These are phyloP conservation scores for Paecilomyces dactylethromorphus DNA, from an alignment of 2,329 filamentous ascomycete genomes.

Conservation along the genomic window DNA sequence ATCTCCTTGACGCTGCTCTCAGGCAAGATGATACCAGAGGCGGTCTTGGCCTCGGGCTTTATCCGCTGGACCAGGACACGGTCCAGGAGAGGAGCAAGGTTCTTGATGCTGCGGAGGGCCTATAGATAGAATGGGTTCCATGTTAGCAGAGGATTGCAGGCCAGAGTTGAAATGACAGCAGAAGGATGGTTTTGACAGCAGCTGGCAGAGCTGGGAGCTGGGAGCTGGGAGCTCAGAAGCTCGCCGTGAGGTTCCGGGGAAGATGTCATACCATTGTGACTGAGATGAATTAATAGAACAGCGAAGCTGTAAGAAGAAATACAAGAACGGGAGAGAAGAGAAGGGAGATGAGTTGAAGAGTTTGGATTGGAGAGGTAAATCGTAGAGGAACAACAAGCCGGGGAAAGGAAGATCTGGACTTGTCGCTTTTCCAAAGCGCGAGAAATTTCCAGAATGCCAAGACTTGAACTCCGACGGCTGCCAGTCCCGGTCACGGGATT, in stretches of 20 bases:
- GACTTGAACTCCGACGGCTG: conserved; percentile 19
- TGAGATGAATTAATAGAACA: conserved; percentile 7
- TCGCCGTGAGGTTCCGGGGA: background rate
- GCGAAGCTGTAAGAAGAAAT: conserved; percentile 1
- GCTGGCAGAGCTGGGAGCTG: conserved; percentile 2
- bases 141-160: conserved; percentile 1
- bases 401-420: conserved; percentile 27
- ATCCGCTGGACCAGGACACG: conserved; percentile 96
- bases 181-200: conserved; percentile 2
- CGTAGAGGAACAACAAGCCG: conserved; percentile 21
- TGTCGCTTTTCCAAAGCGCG: conserved; percentile 12
- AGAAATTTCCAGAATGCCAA: conserved; percentile 43
- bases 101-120: conserved; percentile 89
- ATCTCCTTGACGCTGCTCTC: conserved; percentile 96
- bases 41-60: conserved; percentile 95
- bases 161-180: background rate
- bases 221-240: background rate
- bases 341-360: conserved; percentile 5
- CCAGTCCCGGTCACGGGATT: conserved; percentile 3
- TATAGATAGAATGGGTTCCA: conserved; percentile 6
- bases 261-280: conserved; percentile 18
- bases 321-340: conserved; percentile 3
- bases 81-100: conserved; percentile 91
- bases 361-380: conserved; percentile 20
- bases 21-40: conserved; percentile 93